Conservation (phyloP, 192 early-diverging fungal genomes). For the Gaertneriomyces semiglobifer region DNA sequence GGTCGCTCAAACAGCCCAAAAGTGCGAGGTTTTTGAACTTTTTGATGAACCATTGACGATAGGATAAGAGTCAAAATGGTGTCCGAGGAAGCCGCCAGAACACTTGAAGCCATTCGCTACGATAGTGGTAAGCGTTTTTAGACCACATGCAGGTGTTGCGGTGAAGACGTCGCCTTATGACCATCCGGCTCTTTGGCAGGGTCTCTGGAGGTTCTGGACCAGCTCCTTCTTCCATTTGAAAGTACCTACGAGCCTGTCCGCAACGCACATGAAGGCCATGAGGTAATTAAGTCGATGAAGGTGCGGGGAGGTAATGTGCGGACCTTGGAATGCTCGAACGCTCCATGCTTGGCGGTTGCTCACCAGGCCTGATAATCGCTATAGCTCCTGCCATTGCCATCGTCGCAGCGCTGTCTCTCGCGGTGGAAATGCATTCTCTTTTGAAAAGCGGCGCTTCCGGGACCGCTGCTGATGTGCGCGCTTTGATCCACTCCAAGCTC, state of each 20-base stretch:
- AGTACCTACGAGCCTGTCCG: slow-evolving; percentile 69
- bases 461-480: slow-evolving; percentile 39
- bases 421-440: slow-evolving; percentile 64
- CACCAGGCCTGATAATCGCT: background rate
- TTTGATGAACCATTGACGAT: no score
- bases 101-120: slow-evolving; percentile 43
- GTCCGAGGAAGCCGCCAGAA: slow-evolving; percentile 1
- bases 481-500: slow-evolving; percentile 58
- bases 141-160: background rate
- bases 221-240: slow-evolving; percentile 85
- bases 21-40: no score
- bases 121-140: slow-evolving; percentile 10
- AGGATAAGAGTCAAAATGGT: background rate
- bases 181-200: slow-evolving; percentile 13
- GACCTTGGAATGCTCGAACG: background rate
- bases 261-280: slow-evolving; percentile 69
- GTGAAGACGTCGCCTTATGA: background rate
- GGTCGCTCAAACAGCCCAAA: no score
- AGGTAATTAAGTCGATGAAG: slow-evolving; percentile 91
- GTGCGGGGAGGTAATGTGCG: slow-evolving; percentile 42
- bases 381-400: slow-evolving; percentile 94
- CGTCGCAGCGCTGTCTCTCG: slow-evolving; percentile 86
- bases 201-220: slow-evolving; percentile 78
- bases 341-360: background rate
- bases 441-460: slow-evolving; percentile 7